Percentiles rank a stretch among this genome's conserved stretches.
Evolutionary conservation across 2,329 filamentous ascomycete species (phyloP).

Genomic region (Ciborinia camelliae): DNA sequence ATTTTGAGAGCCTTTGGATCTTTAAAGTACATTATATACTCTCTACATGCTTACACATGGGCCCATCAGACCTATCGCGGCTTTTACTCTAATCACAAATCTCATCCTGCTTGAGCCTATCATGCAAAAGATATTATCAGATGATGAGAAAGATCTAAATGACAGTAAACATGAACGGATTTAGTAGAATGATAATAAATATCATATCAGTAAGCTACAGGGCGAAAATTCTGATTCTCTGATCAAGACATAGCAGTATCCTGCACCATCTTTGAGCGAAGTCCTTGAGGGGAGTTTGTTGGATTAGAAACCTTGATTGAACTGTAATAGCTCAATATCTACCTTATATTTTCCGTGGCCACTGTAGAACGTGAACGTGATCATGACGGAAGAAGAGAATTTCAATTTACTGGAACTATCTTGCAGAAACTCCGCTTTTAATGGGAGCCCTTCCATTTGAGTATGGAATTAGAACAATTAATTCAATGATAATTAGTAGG

Average conservation of each 20-base stretch:
- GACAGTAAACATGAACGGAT: background rate
- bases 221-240: background rate
- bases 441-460: too few species aligned
- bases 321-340: too few species aligned
- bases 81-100: background rate
- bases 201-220: background rate
- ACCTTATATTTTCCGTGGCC: background rate
- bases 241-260: background rate
- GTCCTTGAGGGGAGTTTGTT: rapidly evolving
- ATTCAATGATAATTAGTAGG: background rate
- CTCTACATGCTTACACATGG: background rate
- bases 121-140: background rate
- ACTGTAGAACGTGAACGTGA: rapidly evolving
- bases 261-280: background rate
- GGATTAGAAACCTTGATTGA: background rate
- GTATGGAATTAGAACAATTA: too few species aligned
- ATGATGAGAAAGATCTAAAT: too few species aligned
- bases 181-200: too few species aligned
- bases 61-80: background rate
- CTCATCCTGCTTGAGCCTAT: background rate
- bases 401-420: background rate
- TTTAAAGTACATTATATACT: background rate
- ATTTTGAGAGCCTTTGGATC: too few species aligned
- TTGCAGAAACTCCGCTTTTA: background rate
- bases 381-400: rapidly evolving